Conservation (phyloP, 2,329 filamentous ascomycete species). For the Dactylellina cionopaga region DNA sequence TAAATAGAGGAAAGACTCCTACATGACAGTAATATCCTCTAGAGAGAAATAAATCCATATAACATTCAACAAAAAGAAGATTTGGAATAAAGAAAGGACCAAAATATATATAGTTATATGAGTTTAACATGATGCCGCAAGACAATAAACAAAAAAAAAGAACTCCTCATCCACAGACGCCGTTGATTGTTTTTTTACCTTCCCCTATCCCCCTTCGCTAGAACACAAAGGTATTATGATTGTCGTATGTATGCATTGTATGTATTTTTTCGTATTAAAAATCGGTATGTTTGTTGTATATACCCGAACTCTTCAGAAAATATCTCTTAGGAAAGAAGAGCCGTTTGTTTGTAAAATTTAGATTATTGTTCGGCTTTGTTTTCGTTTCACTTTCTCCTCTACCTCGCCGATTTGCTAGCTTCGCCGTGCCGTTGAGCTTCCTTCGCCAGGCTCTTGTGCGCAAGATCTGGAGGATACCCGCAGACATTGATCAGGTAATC, state of each 20-base stretch:
- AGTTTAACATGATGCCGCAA: not conserved
- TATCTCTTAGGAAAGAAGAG: not conserved
- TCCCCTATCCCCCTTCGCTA: not conserved
- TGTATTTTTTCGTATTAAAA: not conserved
- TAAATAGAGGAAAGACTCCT: no score
- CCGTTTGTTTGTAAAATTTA: not conserved
- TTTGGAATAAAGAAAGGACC: no score
- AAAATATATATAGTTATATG: not conserved
- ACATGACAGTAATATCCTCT: no score
- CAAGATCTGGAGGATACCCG: slow-evolving; percentile 68
- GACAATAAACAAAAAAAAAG: slow-evolving; percentile 9
- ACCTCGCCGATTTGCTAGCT: not conserved
- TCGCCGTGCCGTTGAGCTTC: slow-evolving; percentile 26
- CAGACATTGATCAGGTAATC: slow-evolving; percentile 73
- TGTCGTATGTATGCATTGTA: not conserved
- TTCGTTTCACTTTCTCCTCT: not conserved
- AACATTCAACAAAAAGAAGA: not conserved
- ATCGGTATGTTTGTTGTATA: slow-evolving; percentile 8
- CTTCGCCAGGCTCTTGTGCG: slow-evolving; percentile 61
- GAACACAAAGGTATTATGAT: slow-evolving; percentile 1
- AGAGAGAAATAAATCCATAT: slow-evolving; percentile 4
- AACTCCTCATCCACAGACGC: slow-evolving; percentile 35
- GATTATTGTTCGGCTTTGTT: not conserved
- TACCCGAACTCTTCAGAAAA: slow-evolving; percentile 12
- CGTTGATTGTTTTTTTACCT: slow-evolving; percentile 2